Percentiles rank a stretch among this genome's conserved stretches.
These are phyloP conservation scores for Magnusiomyces tetraspermus DNA, from an alignment of 1,139 yeast genomes.

Conservation along the genomic window DNA sequence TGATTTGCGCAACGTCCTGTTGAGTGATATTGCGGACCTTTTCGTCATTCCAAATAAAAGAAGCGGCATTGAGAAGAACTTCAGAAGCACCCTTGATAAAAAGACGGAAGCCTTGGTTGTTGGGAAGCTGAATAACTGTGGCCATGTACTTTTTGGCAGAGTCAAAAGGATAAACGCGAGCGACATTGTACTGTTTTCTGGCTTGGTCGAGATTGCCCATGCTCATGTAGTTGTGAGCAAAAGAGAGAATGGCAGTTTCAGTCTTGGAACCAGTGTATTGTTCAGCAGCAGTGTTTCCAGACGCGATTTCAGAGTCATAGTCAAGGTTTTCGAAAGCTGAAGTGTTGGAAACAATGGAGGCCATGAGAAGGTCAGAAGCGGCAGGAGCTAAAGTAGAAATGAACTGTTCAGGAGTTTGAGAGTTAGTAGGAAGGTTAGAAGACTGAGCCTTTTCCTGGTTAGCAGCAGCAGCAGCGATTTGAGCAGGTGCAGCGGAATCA, in stretches of 20 bases:
- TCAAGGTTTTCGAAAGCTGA: conserved; percentile 74
- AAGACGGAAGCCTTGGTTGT: conserved; percentile 46
- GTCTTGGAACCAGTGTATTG: conserved; percentile 87
- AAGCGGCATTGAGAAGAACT: conserved; percentile 57
- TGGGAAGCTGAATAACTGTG: conserved; percentile 44
- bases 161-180: conserved; percentile 81
- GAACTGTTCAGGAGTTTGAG: conserved; percentile 30
- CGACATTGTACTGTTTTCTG: conserved; percentile 39
- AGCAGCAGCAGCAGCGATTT: conserved; percentile 2
- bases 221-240: conserved; percentile 52
- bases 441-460: neutral
- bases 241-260: conserved; percentile 72
- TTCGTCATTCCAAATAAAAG: conserved; percentile 24
- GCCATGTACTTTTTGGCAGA: conserved; percentile 92
- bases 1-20: conserved; percentile 25
- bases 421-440: neutral
- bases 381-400: conserved; percentile 27
- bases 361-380: conserved; percentile 37
- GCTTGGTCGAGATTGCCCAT: conserved; percentile 36
- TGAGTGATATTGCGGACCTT: conserved; percentile 33
- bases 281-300: conserved; percentile 19
- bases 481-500: neutral
- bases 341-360: conserved; percentile 68
- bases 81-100: conserved; percentile 94
- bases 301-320: conserved; percentile 17